A percentile compares a stretch with the other conserved stretches of the same genome.
These are phyloP conservation scores for Escallonia rubra DNA, from an alignment of 129 eudicot species.

Conservation along the genomic window DNA sequence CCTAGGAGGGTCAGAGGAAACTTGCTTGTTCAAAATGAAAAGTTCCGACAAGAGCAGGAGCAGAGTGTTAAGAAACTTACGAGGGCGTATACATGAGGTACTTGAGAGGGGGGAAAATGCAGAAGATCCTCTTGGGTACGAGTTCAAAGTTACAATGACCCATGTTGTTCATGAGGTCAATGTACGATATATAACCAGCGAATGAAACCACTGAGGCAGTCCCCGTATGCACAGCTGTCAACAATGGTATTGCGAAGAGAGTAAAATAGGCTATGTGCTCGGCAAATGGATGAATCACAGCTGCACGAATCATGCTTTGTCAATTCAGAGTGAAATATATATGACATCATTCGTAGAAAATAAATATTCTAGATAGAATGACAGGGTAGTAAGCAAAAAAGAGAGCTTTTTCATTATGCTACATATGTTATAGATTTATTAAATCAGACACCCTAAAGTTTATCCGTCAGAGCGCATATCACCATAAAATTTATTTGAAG, in stretches of 20 bases:
- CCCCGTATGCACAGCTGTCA: constrained; percentile 15
- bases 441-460: too few relatives aligned
- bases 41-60: too few relatives aligned
- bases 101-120: constrained; percentile 70
- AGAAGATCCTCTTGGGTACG: constrained; percentile 44
- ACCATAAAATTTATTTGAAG: too few relatives aligned
- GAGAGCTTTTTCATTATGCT: too few relatives aligned
- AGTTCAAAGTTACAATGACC: constrained; percentile 83
- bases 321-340: too few relatives aligned
- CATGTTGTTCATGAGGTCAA: constrained; percentile 70
- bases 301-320: constrained; percentile 21
- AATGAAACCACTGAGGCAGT: constrained; percentile 35
- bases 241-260: constrained; percentile 53
- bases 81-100: constrained; percentile 76
- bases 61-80: constrained; percentile 28
- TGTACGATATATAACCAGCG: constrained; percentile 32
- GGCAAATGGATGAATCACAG: constrained; percentile 75
- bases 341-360: too few relatives aligned
- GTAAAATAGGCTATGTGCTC: constrained; percentile 53
- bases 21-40: too few relatives aligned
- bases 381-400: too few relatives aligned
- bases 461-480: too few relatives aligned
- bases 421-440: too few relatives aligned
- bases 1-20: too few relatives aligned
- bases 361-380: too few relatives aligned